Base-by-base conservation (phyloP, 2,329 filamentous ascomycete species). In the Dothistroma septosporum region DNA sequence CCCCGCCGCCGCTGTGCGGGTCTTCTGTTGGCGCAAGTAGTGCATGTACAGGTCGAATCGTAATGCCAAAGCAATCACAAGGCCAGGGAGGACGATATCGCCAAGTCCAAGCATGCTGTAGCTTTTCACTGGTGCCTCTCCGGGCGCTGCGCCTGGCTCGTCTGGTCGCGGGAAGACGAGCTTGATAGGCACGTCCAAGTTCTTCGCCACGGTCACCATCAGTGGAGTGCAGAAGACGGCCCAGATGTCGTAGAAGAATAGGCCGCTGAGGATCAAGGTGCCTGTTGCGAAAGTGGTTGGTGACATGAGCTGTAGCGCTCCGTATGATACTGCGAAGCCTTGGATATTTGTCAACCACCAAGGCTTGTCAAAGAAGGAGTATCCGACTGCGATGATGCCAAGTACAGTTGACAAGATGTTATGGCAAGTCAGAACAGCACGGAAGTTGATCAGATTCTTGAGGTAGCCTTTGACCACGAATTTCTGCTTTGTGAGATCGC, bases 241-340 rank as follows among this genome's bases (percentile, higher is more conserved):
- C 74, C 94, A 87, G 53, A 99, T 93, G 73, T 99, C 93, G 72
- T 99, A 99, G 71, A 96, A 85, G 78, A 97, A 97, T 0, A 97
- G 80, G 0, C 88, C 90, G 10, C 81, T 78, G 1, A 97, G 80
- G 10, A 97, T 86, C 48, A 92, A 75, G 7, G 88, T 89, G 0
- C 91, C 91, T 0, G 90, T 96, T 58, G 83, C 78, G 72, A 97
- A 96, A 0, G 91, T 93, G 0, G 92, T 96, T 0, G 92, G 92
- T 0, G 92, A 96, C 79, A 97, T 85, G 57, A 96, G 78, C 68
- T 93, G 85, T 58, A 97, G 82, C 4, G 90, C 86, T 8, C 58
- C 63, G 70, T 97, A 97, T 66, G 88, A 92, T 77, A 96, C 91
- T 6, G 88, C 89, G 67, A 93, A 91, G 0, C 91, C 92, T 69